Percentiles rank a stretch among this genome's conserved stretches.
Evolutionary conservation across 495 filamentous ascomycete species (phyloP).

Genomic region (Usnea hakonensis): DNA sequence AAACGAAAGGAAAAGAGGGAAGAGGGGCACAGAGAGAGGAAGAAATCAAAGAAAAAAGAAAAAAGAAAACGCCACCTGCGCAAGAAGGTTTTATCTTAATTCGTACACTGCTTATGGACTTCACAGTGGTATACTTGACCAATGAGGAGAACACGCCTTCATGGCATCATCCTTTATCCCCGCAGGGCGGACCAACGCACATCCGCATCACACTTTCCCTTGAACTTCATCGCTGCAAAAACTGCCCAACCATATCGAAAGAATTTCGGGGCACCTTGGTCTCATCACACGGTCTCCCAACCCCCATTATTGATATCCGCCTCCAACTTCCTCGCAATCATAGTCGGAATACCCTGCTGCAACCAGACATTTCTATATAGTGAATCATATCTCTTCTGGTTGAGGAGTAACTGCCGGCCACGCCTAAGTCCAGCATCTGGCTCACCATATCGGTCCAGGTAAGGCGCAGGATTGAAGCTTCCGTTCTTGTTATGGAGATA

Average conservation of each 20-base stretch:
- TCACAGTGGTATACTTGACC: background rate
- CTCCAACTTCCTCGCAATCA: conserved; percentile 82
- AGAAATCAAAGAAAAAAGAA: background rate
- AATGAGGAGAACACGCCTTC: background rate
- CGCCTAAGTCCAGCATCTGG: conserved; percentile 77
- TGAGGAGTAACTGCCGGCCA: conserved; percentile 78
- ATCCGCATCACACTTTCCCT: conserved; percentile 59
- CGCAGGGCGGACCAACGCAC: background rate
- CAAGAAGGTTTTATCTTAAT: background rate
- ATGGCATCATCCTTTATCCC: background rate
- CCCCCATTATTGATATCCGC: conserved; percentile 92
- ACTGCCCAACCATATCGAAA: background rate
- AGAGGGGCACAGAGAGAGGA: background rate
- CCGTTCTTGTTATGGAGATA: conserved; percentile 77
- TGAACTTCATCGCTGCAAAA: conserved; percentile 93
- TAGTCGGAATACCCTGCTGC: conserved; percentile 75
- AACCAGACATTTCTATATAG: conserved; percentile 83
- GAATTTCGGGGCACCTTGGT: background rate
- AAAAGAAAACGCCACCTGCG: background rate
- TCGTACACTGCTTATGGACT: background rate
- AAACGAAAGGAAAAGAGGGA: background rate
- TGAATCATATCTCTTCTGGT: conserved; percentile 86
- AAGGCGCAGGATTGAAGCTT: conserved; percentile 79
- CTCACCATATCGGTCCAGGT: conserved; percentile 92
- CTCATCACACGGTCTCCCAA: conserved; percentile 71